These are phyloP conservation scores for Hansenula sp. DNA, from an alignment of 1,139 yeast genomes.

Conservation along the genomic window DNA sequence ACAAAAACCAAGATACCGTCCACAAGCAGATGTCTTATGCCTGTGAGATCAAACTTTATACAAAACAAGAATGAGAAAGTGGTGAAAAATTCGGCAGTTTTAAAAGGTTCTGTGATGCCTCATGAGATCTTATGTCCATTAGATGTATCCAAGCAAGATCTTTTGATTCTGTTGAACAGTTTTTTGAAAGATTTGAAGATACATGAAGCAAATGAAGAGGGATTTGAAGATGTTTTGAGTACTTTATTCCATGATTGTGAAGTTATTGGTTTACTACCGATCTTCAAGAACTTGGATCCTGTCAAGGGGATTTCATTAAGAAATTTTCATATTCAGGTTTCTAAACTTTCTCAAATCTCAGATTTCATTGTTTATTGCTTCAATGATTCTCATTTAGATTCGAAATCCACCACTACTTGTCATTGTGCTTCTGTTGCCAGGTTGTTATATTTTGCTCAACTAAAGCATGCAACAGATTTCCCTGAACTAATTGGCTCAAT, in stretches of 20 bases:
- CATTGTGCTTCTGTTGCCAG: slow-evolving; percentile 42
- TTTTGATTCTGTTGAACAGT: slow-evolving; percentile 10
- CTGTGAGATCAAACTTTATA: slow-evolving; percentile 37
- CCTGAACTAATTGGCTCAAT: slow-evolving; percentile 23
- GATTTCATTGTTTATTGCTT: slow-evolving; percentile 66
- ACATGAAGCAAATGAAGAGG: slow-evolving; percentile 17
- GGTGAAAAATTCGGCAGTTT: slow-evolving; percentile 38
- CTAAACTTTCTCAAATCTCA: slow-evolving; percentile 62
- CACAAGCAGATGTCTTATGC: slow-evolving; percentile 25
- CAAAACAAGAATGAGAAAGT: slow-evolving; percentile 23
- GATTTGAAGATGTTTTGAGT: slow-evolving; percentile 12
- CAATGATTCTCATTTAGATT: slow-evolving; percentile 30
- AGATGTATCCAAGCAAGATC: slow-evolving; percentile 15
- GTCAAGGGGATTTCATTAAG: slow-evolving; percentile 64
- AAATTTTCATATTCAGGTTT: slow-evolving; percentile 73
- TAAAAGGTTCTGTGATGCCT: slow-evolving; percentile 61
- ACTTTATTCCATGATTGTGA: slow-evolving; percentile 39
- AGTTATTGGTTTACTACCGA: slow-evolving; percentile 41
- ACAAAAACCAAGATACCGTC: slow-evolving; percentile 28
- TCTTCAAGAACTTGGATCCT: slow-evolving; percentile 57
- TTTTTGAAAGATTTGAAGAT: slow-evolving; percentile 18
- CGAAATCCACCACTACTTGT: slow-evolving; percentile 21
- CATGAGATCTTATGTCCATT: slow-evolving; percentile 51
- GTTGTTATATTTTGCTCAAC: slow-evolving; percentile 52
- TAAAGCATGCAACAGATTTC: slow-evolving; percentile 28